Evolutionary conservation across 139 green algal genomes (phyloP), one percentile per base, ranked within the genome.

Genomic region (Chlamydomonas applanata): DNA sequence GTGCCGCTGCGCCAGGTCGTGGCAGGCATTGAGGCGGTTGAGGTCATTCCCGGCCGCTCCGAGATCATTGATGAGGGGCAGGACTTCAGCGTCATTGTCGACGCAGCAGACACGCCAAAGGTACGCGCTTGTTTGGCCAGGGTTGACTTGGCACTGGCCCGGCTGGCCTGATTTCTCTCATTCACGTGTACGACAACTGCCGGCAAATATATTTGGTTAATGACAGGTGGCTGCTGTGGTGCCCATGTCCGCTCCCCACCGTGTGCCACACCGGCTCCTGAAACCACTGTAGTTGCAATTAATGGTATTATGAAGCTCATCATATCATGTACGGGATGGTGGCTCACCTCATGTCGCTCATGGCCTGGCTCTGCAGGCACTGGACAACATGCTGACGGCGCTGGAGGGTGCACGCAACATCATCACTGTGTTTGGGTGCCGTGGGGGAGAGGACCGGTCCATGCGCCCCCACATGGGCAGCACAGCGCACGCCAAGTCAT

Each of bases 71-170:
- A 99, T 77, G 91, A 95, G 76, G 87, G 90, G 33, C 93, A 98
- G 83, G 69, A 86, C 20, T 99, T 99, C 75, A 76, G 83, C 2
- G 92, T 98, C 1, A 82, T 99, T 32, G 91, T 99, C 19, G 96
- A 99, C 79, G 87, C 88, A 46, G 96, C 95, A 2, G 71, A 90
- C 69, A 97, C 90, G 0, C 94, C 96, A 0, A 81, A 92, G 60
- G 85, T 89, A 71, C 94, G 33, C 68, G 56, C 53, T n/a, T n/a
- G n/a, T n/a, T n/a, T n/a, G n/a, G 79, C n/a, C 35, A 29, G 33
- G 82, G 33, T 68, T 86, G 40, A 71, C 79, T 9, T 69, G 27
- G 4, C 49, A 85, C 35, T 49, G 54, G 25, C 44, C 72, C 68
- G 1, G 44, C 35, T 35, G 27, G 44, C 44, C n/a, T n/a, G n/a